Base-by-base conservation (phyloP, 192 early-diverging fungal genomes). In the Backusella parvicylindrica region DNA sequence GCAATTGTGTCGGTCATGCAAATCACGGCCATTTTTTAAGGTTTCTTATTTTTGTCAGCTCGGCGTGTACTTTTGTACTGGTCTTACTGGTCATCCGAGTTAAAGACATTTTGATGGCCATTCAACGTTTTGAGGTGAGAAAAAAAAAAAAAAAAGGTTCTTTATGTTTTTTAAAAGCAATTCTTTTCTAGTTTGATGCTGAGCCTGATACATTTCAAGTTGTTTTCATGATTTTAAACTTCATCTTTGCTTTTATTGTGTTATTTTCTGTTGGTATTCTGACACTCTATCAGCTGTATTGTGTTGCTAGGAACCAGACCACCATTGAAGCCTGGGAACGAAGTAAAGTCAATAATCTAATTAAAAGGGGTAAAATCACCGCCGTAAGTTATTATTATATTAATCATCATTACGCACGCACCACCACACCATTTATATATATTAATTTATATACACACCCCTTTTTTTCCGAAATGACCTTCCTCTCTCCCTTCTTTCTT, bases 241-340 rank as follows among this genome's bases (percentile, higher is more conserved):
- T 94, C 56, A 79, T 93, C 37, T 77, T 96, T 56, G 89, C 89
- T 31, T 86, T 93, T 36, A 84, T 92, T 6, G 89, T 97, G 6
- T 76, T 95, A 7, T 80, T 94, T 40, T 91, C 86, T 13, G 93
- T 95, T 41, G 91, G 91, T 2, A 85, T 89, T 15, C 81, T 97
- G 21, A 77, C 82, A 26, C 63, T 84, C 6, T 95, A 89, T 80
- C 95, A 97, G 72, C 36, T 94, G 16, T 95, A 88, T 78, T 91
- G 92, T 76, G 68, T 92, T 31, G 65, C 75, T 8, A 74, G 73
- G 49, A 94, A 95, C 75, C 87, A 89, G n/a, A 92, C 94, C 0
- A 95, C 94, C 2, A 97, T 95, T 72, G 95, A 97, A 79, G 86
- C 77, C 43, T 90, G 89, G 83, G 94, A 95, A 76, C 89, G 89